Conservation (phyloP, 192 early-diverging fungal species). For the Backusella liffmaniae region DNA sequence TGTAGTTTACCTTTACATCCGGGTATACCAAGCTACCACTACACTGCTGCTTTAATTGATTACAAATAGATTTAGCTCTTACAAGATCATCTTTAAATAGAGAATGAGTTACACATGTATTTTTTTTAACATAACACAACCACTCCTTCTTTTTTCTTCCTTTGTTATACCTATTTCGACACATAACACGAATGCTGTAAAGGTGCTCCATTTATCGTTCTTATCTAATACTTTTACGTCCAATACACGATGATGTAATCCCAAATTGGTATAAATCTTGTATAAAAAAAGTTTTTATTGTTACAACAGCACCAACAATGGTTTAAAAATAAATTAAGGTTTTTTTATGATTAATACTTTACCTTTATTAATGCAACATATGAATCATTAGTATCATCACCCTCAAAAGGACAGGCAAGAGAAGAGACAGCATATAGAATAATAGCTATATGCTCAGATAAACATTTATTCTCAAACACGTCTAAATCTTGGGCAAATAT, state of each 20-base stretch:
- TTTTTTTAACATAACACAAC: neutral
- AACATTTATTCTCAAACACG: neutral
- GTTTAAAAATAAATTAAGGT: neutral
- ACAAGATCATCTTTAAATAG: conserved; percentile 10
- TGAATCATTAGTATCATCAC: too few relatives aligned
- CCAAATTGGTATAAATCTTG: conserved; percentile 5
- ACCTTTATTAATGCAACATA: neutral
- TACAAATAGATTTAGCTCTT: conserved; percentile 3
- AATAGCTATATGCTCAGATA: neutral
- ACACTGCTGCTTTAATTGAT: neutral
- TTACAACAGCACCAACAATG: neutral
- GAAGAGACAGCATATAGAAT: neutral
- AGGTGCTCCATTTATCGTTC: neutral
- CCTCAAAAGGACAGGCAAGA: neutral
- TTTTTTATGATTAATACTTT: neutral
- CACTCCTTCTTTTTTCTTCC: neutral
- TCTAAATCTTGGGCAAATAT: neutral
- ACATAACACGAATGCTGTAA: neutral
- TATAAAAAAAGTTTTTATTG: neutral
- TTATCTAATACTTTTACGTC: conserved; percentile 12
- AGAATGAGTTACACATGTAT: neutral
- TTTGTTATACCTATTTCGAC: conserved; percentile 17
- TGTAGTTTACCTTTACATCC: conserved; percentile 14
- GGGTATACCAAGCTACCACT: neutral
- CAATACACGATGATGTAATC: neutral